Evolutionary conservation across 371 early-diverging fungal species (phyloP), one percentile per base, ranked within the genome.

Genomic region (Choanephora cucurbitarum): DNA sequence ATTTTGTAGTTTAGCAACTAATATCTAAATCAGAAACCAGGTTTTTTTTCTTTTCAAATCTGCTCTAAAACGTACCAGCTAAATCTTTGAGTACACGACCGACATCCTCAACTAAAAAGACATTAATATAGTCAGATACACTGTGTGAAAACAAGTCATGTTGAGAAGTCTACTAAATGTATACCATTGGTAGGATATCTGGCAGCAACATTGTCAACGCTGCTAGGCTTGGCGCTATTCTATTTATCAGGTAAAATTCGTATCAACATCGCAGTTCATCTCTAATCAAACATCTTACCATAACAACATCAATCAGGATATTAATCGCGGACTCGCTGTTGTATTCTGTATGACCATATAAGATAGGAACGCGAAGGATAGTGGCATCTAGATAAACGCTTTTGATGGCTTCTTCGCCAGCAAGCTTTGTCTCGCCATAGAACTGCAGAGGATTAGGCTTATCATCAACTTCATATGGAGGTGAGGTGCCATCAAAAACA

Each of bases 401-500:
- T 37, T 64, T 68, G 10, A 90, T 79, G 13, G 88, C 91, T 14
- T 73, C 44, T 65, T 95, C 95, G 1, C 93, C 92, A 13, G 69
- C 81, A 39, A 82, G 72, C 69, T 92, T 92, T 5, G 90, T 83
- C 42, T 83, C 65, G 9, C 91, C 93, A 52, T 95, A 95, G 53
- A 85, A 84, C 58, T 93, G 89, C 22, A 95, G 67, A 42, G 95
- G 95, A 57, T 90, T 85, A 8, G 90, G 83, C 58, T 52, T 64
- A 58, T 82, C 90, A 37, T 75, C 75, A 2, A 85, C 84, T 18
- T 88, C 73, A 59, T 92, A 95, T 13, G 91, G 92, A 23, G 93
- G 91, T 1, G 64, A 65, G 5, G 71, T 86, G 34, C 95, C 95
- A 56, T 95, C 94, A 77, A 94, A 95, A 11, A 95, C 94, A 62